phyloP scores from a whole-genome alignment of 2,329 filamentous ascomycete genomes.

The Apiospora phragmitis region DNA sequence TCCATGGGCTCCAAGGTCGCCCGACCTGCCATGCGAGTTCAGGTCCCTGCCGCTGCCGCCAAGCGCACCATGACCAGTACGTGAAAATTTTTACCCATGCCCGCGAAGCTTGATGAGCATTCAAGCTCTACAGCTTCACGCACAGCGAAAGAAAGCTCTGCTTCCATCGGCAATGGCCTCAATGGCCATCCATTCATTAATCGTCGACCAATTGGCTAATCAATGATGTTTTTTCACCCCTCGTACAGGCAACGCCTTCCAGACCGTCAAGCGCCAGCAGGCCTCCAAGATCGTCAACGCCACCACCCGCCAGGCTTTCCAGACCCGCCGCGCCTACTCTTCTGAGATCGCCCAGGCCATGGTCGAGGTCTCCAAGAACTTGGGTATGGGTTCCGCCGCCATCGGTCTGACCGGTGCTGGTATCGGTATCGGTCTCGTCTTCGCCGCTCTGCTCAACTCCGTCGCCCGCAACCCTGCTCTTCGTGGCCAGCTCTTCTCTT shows the following conservation, averaged over 20 bases:
- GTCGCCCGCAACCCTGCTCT: slow-evolving; percentile 94
- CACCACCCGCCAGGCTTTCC: slow-evolving; percentile 65
- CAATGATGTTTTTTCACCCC: slow-evolving; percentile 35
- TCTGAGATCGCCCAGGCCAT: slow-evolving; percentile 86
- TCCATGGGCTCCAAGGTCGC: slow-evolving; percentile 77
- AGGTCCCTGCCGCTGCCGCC: slow-evolving; percentile 60
- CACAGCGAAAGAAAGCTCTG: background rate
- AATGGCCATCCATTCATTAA: background rate
- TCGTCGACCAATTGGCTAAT: slow-evolving; percentile 13
- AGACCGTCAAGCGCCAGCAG: slow-evolving; percentile 76
- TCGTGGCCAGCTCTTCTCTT: slow-evolving; percentile 93
- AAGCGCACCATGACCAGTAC: slow-evolving; percentile 78
- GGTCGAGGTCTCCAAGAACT: slow-evolving; percentile 88
- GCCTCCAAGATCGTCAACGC: slow-evolving; percentile 65
- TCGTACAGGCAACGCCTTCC: slow-evolving; percentile 54
- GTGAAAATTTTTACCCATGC: slow-evolving; percentile 30
- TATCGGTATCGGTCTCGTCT: slow-evolving; percentile 95
- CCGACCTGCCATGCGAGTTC: slow-evolving; percentile 70
- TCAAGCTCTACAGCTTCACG: background rate
- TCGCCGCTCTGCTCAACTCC: slow-evolving; percentile 84
- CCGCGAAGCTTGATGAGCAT: background rate
- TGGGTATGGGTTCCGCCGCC: slow-evolving; percentile 86
- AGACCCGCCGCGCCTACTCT: slow-evolving; percentile 75
- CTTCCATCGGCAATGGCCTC: background rate
- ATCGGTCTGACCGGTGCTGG: slow-evolving; percentile 90